Conservation (phyloP, 2,329 filamentous ascomycete genomes). For the Rutstroemia sp. region DNA sequence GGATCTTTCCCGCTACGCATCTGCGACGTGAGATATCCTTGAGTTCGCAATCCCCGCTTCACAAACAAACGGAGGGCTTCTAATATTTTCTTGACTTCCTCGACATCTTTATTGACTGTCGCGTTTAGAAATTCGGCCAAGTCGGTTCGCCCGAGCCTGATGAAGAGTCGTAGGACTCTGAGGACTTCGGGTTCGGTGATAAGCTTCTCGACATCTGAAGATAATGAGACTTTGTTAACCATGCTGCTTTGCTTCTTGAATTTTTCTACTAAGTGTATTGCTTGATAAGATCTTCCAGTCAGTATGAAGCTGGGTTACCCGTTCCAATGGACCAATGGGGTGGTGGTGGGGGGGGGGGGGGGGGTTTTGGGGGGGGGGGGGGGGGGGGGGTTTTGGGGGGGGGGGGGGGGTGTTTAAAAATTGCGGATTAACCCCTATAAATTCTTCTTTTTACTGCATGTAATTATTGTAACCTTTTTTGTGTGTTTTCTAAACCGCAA, state of each 20-base stretch:
- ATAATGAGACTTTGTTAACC: not conserved
- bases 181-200: not conserved
- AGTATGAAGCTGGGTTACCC: no score
- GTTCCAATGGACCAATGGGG: no score
- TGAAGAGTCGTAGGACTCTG: not conserved
- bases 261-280: no score
- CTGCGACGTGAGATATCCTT: not conserved
- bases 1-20: not conserved
- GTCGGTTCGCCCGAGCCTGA: not conserved
- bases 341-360: no score
- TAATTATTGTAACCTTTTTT: no score
- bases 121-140: not conserved
- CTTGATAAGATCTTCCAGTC: no score
- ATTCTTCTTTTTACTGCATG: no score
- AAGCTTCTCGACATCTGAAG: not conserved
- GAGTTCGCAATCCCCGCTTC: not conserved
- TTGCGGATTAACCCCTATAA: no score
- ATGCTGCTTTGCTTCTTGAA: not conserved
- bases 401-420: no score
- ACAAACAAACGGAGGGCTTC: not conserved
- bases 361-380: no score
- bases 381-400: no score
- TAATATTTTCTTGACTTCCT: not conserved
- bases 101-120: not conserved
- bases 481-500: no score